Evolutionary conservation across 495 filamentous ascomycete genomes (phyloP).

Genomic region (Mycothermus thermophilus): DNA sequence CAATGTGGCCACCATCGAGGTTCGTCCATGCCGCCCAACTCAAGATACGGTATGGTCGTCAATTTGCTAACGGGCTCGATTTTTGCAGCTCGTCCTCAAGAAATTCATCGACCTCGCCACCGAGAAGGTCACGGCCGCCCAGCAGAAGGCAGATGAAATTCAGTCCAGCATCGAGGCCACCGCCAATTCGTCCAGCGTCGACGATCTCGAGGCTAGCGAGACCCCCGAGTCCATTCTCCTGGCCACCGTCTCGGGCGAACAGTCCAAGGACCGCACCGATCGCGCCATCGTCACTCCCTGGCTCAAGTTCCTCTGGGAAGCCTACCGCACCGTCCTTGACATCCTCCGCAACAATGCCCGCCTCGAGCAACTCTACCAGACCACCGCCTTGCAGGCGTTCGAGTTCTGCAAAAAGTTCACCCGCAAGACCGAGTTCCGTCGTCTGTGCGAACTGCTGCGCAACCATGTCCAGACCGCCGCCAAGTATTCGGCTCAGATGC

Average conservation of each 20-base stretch:
- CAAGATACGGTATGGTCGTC: too few species aligned
- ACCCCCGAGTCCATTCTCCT: slow-evolving; percentile 96
- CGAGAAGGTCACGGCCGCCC: slow-evolving; percentile 88
- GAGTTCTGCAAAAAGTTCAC: slow-evolving; percentile 97
- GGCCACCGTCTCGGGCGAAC: slow-evolving; percentile 94
- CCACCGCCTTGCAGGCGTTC: slow-evolving; percentile 93
- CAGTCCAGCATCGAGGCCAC: slow-evolving; percentile 77
- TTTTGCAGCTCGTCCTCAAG: slow-evolving; percentile 83
- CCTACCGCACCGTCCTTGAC: slow-evolving; percentile 96
- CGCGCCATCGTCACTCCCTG: slow-evolving; percentile 95
- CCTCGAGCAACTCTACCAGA: slow-evolving; percentile 94
- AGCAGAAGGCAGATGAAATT: slow-evolving; percentile 88
- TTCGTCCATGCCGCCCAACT: slow-evolving; percentile 21
- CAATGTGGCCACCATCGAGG: slow-evolving; percentile 95
- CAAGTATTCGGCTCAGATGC: slow-evolving; percentile 98
- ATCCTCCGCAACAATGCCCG: slow-evolving; percentile 98
- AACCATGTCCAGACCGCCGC: slow-evolving; percentile 99
- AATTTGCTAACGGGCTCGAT: too few species aligned
- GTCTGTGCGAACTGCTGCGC: slow-evolving; percentile 91
- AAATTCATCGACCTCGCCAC: slow-evolving; percentile 96
- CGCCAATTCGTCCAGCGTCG: slow-evolving; percentile 48
- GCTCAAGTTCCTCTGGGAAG: slow-evolving; percentile 99
- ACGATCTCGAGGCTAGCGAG: slow-evolving; percentile 92
- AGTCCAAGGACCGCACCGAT: slow-evolving; percentile 91
- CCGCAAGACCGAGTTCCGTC: slow-evolving; percentile 97